Percentiles rank a stretch among this genome's conserved stretches.
phyloP scores from a whole-genome alignment of 202 grass and related monocot genomes.

The Cymbopogon flexuosus region DNA sequence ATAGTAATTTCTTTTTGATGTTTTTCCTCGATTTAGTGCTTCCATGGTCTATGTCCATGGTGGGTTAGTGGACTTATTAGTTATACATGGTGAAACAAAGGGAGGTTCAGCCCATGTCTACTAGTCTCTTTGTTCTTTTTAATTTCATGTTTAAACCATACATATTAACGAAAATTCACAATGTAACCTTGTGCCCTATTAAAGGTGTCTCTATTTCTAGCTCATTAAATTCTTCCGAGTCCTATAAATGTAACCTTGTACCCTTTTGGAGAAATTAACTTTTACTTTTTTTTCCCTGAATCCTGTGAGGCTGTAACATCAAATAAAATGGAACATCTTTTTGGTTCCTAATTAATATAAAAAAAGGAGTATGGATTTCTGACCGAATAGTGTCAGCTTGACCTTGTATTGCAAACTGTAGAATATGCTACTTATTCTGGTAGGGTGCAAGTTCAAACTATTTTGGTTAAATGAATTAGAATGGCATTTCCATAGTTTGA shows the following conservation, averaged over 20 bases:
- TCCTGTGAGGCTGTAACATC: background rate
- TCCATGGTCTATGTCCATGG: background rate
- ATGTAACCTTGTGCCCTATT: background rate
- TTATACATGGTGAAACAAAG: background rate
- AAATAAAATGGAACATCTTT: background rate
- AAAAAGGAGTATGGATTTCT: background rate
- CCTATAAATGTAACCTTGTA: background rate
- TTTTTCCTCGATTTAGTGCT: background rate
- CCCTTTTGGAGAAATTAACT: background rate
- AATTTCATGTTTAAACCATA: background rate
- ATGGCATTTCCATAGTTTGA: background rate
- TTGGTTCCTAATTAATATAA: background rate
- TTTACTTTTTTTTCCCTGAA: background rate
- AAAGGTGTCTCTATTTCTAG: background rate
- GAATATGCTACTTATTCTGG: background rate
- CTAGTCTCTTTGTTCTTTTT: background rate
- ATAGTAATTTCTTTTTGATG: background rate
- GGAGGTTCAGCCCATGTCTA: background rate
- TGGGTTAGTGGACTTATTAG: background rate
- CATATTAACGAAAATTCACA: background rate
- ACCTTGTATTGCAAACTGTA: conserved; percentile 16
- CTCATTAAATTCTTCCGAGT: background rate
- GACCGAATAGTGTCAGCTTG: background rate
- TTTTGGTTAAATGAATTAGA: background rate
- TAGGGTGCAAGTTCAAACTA: background rate